Conservation (phyloP, 345 rosid genomes). For the Ceriops zippeliana region DNA sequence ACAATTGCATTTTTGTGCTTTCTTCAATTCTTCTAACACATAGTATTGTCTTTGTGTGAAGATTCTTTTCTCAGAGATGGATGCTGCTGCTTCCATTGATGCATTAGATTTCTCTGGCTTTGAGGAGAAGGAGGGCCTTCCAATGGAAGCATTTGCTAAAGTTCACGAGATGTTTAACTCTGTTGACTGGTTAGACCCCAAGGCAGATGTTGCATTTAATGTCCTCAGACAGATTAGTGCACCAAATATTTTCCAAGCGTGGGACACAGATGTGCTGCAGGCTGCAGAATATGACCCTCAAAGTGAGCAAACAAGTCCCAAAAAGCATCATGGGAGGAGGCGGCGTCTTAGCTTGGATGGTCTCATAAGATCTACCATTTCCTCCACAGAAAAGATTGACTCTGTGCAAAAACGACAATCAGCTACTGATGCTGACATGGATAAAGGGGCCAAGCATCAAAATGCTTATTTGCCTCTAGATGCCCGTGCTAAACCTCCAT, state of each 20-base stretch:
- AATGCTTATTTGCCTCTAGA: constrained; percentile 23
- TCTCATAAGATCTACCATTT: constrained; percentile 30
- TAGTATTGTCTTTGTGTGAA: constrained; percentile 37
- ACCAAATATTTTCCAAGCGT: constrained; percentile 48
- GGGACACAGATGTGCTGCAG: constrained; percentile 32
- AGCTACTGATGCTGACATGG: constrained; percentile 16
- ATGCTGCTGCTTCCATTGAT: constrained; percentile 67
- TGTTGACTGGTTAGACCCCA: constrained; percentile 72
- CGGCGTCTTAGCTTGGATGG: constrained; percentile 30
- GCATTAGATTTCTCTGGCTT: constrained; percentile 52
- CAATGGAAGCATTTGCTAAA: constrained; percentile 82
- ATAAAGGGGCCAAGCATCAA: constrained; percentile 10
- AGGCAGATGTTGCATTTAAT: constrained; percentile 64
- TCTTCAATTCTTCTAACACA: constrained; percentile 19
- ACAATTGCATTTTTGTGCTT: neutral
- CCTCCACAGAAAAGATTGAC: constrained; percentile 34
- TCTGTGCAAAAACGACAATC: constrained; percentile 24
- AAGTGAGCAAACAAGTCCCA: constrained; percentile 38
- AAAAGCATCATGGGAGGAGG: constrained; percentile 35
- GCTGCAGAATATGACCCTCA: constrained; percentile 34
- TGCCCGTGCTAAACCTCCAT: constrained; percentile 24
- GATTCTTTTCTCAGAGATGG: constrained; percentile 97
- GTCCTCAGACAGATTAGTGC: constrained; percentile 71
- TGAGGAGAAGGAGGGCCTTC: constrained; percentile 87
- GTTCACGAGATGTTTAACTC: constrained; percentile 86